phyloP scores from a whole-genome alignment of 176 grass and related monocot genomes.

The Tillandsia leiboldiana region DNA sequence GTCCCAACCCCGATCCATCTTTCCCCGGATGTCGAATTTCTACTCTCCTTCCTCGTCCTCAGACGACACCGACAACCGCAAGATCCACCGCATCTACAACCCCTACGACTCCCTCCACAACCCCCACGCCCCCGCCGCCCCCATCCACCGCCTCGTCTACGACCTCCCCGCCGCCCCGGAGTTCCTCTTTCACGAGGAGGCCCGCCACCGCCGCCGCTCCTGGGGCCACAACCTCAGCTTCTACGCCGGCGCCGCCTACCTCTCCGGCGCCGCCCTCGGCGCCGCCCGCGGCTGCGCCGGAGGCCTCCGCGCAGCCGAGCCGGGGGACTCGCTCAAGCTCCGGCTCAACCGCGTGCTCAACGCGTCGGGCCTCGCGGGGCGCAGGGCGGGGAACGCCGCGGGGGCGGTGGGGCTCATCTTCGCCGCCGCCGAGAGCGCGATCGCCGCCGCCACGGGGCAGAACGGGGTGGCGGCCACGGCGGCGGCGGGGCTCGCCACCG shows the following conservation, averaged over 20 bases:
- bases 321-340: not conserved
- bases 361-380: constrained; percentile 7
- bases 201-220: constrained; percentile 6
- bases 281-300: not conserved
- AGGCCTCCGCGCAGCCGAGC: not conserved
- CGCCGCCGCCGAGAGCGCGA: constrained; percentile 2
- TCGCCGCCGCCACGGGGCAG: not conserved
- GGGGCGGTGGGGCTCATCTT: not conserved
- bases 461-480: constrained; percentile 1
- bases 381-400: constrained; percentile 3
- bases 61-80: not conserved
- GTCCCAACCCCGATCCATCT: no score
- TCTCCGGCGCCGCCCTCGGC: constrained; percentile 8
- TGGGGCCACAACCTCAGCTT: constrained; percentile 23
- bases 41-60: not conserved
- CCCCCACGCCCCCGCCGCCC: constrained; percentile 9
- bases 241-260: constrained; percentile 12
- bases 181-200: constrained; percentile 23
- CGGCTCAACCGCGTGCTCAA: constrained; percentile 7
- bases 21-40: not conserved
- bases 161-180: constrained; percentile 24
- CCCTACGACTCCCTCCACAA: constrained; percentile 14
- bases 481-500: constrained; percentile 1
- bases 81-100: constrained; percentile 16
- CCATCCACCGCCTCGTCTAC: constrained; percentile 22